phyloP scores from a whole-genome alignment of 2,329 filamentous ascomycete species.

The Talaromyces sp. region DNA sequence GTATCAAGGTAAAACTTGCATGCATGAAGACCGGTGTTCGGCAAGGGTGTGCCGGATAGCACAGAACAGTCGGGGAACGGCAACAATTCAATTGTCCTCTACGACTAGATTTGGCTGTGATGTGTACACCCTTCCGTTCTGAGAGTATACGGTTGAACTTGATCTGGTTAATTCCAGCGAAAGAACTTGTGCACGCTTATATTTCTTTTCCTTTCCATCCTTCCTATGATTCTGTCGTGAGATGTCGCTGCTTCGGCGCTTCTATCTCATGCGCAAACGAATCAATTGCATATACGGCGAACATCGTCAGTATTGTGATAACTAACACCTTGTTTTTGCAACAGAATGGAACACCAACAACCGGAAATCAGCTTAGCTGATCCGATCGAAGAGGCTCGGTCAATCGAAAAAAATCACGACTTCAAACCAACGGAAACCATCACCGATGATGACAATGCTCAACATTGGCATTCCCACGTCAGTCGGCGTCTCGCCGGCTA shows the following conservation, averaged over 20 bases:
- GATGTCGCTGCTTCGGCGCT: background rate
- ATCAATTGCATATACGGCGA: conserved; percentile 1
- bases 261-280: background rate
- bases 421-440: conserved; percentile 8
- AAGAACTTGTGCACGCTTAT: conserved; percentile 42
- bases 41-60: conserved; percentile 17
- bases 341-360: conserved; percentile 33
- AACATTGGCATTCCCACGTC: conserved; percentile 18
- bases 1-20: conserved; percentile 34
- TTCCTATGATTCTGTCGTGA: background rate
- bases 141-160: conserved; percentile 47
- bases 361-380: conserved; percentile 29
- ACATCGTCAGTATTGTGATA: background rate
- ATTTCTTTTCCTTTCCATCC: conserved; percentile 15
- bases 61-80: background rate
- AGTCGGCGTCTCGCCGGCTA: conserved; percentile 30
- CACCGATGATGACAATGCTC: conserved; percentile 14
- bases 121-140: conserved; percentile 31
- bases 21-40: conserved; percentile 45
- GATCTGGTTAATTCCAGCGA: conserved; percentile 47
- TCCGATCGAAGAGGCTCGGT: conserved; percentile 25
- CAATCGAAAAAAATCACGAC: conserved; percentile 20
- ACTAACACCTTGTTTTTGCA: background rate
- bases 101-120: background rate
- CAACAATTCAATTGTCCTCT: background rate